Percentiles rank a stretch among this genome's conserved stretches.
phyloP scores from a whole-genome alignment of 257 asterid genomes.

The Hygrophila difformis region DNA sequence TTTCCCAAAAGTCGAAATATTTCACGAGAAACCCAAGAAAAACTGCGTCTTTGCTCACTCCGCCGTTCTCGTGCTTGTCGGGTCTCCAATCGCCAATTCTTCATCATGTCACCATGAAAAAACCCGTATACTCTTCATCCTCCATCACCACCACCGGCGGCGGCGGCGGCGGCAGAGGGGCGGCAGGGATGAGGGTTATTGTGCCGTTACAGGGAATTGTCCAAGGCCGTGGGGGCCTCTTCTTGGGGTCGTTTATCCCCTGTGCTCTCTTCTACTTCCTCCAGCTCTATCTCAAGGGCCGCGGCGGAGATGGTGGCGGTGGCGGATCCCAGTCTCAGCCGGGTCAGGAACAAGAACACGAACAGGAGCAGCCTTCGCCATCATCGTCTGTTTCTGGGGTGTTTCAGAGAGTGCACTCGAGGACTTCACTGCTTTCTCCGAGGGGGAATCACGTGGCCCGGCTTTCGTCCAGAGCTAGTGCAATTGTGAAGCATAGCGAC shows the following conservation, averaged over 20 bases:
- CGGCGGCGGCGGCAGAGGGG: conserved; percentile 26
- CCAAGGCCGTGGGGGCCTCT: conserved; percentile 64
- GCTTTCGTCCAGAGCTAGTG: conserved; percentile 50
- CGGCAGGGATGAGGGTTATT: conserved; percentile 64
- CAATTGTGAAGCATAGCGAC: conserved; percentile 55
- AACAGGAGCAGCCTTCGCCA: conserved; percentile 21
- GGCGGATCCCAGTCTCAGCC: conserved; percentile 15
- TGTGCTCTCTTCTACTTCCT: conserved; percentile 67
- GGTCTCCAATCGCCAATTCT: too few species aligned
- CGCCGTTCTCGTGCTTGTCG: conserved; percentile 22
- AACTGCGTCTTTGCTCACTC: conserved; percentile 12
- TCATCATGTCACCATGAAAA: conserved; percentile 31
- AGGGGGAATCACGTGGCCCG: conserved; percentile 47
- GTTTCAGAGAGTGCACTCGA: conserved; percentile 61
- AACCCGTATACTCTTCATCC: conserved; percentile 16
- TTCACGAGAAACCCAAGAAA: background rate
- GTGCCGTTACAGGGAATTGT: conserved; percentile 68
- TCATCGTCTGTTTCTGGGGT: conserved; percentile 13
- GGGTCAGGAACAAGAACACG: conserved; percentile 21
- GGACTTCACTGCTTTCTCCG: conserved; percentile 51
- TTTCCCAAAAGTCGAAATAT: background rate
- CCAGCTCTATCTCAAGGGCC: conserved; percentile 43
- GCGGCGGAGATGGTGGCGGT: too few species aligned
- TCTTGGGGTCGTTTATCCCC: conserved; percentile 54
- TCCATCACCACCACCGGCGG: conserved; percentile 24